Base-by-base conservation (phyloP, 148 eudicot species). In the Heliamphora exappendiculata region DNA sequence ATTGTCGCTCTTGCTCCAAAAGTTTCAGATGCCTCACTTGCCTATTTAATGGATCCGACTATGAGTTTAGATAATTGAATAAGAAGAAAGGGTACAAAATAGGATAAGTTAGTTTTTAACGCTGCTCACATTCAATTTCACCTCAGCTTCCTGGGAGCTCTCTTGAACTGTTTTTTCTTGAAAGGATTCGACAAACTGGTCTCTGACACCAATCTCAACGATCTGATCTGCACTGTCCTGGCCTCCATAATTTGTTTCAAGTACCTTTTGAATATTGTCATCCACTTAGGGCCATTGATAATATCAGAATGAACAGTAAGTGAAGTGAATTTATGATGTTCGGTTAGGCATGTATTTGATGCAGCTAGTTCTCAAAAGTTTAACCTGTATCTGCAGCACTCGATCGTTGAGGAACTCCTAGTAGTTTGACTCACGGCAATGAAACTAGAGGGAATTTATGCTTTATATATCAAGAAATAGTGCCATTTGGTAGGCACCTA, bases 241-340 rank as follows among this genome's bases (percentile, higher is more conserved):
- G 58, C 34, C 51, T 31, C 51, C 54, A 41, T 53, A 22, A 28
- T 51, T 17, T 16, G 50, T 22, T 33, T 77, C 69, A 14, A 51
- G 79, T 76, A 34, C 78, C 57, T 64, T 44, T 60, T 63, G 26
- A 44, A 51, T 19, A 51, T 66, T 63, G 17, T 16, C 31, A 67
- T 55, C 33, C 22, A 36, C 12, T 57, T 73, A 55, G 51, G n/a
- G 13, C 8, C 44, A 49, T 39, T 67, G 39, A 14, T 17, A 31
- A 37, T 53, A 19, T n/a, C n/a, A 33, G 9, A 71, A 55, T 19
- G 29, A 39, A 24, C 34, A 68, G 79, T 16, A 67, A 22, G 67
- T 20, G 79, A 44, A 77, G 26, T 42, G 13, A 31, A 33, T 70
- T 41, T 6, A 54, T 47, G 33, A 62, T 45, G 24, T 67, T 39